Evolutionary conservation across 75 land plant species (phyloP), one percentile per base, ranked within the genome.

Genomic region (Pseudotsuga menziesii): DNA sequence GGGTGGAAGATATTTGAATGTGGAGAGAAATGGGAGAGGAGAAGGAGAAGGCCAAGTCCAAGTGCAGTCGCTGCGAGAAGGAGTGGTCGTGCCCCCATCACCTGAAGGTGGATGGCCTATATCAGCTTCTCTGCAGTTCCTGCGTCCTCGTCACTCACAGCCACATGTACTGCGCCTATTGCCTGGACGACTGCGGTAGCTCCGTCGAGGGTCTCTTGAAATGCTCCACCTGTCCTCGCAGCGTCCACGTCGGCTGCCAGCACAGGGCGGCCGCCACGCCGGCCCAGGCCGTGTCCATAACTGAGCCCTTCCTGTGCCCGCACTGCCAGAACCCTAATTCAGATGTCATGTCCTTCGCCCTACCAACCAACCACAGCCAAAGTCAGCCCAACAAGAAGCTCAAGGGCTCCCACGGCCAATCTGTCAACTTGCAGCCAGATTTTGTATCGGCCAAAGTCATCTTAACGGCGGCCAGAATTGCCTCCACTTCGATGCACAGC

Each of bases 261-360:
- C 72, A 23, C 52, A 69, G 3, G 20, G 32, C 72, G 12, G 41
- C 72, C 4, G 48, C 11, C 52, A 69, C 8, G 8, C n/a, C 16
- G 48, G n/a, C 72, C 4, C 7, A 41, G 72, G 32, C 72, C 9
- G 41, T 20, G 48, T 25, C 72, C 48, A 64, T 29, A 2, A 20
- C 52, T 4, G 72, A 36, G 13, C 48, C 72, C 72, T 69, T 69
- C 11, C 52, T 41, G 20, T 69, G 72, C 23, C 72, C 41, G 23
- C 72, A 69, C 48, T 69, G 72, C 13, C 72, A 36, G 11, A 69
- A 69, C 72, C 72, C 72, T 69, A 69, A 69, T n/a, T 69, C 48
- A 0, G 72, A 69, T 12, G 39, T 69, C 12, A 39, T 69, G 9
- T 48, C 72, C 22, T 36, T 69, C 17, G 23, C 22, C 9, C 23